These are phyloP conservation scores for Striga hermonthica DNA, from an alignment of 305 asterid genomes.

Conservation along the genomic window DNA sequence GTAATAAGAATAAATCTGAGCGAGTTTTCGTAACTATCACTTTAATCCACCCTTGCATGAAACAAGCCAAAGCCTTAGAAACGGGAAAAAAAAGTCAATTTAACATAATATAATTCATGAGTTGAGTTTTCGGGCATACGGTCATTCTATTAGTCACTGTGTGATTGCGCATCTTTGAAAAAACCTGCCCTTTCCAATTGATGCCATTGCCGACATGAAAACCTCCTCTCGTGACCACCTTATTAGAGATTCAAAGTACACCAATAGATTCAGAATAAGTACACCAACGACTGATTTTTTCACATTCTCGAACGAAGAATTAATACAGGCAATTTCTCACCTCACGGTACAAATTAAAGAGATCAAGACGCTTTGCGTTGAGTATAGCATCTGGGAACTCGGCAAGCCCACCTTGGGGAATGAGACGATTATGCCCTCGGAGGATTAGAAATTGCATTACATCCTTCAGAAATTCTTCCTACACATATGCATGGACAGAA, in stretches of 20 bases:
- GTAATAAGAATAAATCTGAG: background rate
- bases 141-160: constrained; percentile 97
- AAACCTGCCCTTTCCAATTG: constrained; percentile 99
- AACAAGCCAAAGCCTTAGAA: too few species aligned
- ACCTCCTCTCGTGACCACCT: constrained; percentile 99
- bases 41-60: background rate
- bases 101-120: background rate
- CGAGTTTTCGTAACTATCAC: background rate
- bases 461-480: constrained; percentile 96
- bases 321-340: constrained; percentile 38
- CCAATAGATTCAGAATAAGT: constrained; percentile 13
- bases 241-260: constrained; percentile 14
- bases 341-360: constrained; percentile 95
- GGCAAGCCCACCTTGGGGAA: constrained; percentile 97
- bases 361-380: constrained; percentile 96
- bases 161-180: constrained; percentile 99
- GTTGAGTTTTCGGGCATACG: constrained; percentile 39
- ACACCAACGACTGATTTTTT: constrained; percentile 14
- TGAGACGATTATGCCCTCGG: constrained; percentile 94
- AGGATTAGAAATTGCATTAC: constrained; percentile 96
- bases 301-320: background rate
- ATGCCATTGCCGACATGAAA: constrained; percentile 98
- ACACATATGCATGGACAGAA: background rate
- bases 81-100: too few species aligned
- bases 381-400: constrained; percentile 99